phyloP scores from a whole-genome alignment of 106 monocot genomes.

The Vanilla planifolia region DNA sequence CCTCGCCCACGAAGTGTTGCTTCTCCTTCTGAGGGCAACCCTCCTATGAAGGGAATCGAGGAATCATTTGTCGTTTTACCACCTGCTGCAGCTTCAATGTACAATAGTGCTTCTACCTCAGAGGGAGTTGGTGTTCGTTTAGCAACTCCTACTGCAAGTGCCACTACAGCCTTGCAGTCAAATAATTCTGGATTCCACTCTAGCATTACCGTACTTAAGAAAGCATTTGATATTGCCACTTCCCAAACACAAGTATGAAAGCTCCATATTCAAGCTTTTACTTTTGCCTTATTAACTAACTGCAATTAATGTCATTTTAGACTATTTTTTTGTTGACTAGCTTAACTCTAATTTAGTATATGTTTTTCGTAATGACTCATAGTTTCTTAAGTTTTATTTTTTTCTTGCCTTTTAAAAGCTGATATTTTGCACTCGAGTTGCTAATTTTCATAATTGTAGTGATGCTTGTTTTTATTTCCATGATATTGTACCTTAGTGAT shows the following conservation, averaged over 20 bases:
- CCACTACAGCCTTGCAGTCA: conserved; percentile 23
- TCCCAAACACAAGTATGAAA: conserved; percentile 71
- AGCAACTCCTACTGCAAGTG: conserved; percentile 18
- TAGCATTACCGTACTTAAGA: conserved; percentile 60
- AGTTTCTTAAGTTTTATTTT: too few relatives aligned
- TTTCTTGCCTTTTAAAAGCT: background rate
- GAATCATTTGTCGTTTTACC: conserved; percentile 83
- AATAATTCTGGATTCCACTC: conserved; percentile 63
- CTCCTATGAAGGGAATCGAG: conserved; percentile 51
- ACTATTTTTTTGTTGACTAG: too few relatives aligned
- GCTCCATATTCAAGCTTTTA: background rate
- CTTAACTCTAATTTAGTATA: too few relatives aligned
- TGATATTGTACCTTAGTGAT: too few relatives aligned
- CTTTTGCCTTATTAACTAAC: background rate
- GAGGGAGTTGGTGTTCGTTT: conserved; percentile 33
- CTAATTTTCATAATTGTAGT: background rate
- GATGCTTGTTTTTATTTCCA: background rate
- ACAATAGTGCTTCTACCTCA: conserved; percentile 39
- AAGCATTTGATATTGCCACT: conserved; percentile 88
- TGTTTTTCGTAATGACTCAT: too few relatives aligned
- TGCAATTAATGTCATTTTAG: too few relatives aligned
- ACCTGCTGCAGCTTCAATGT: conserved; percentile 84
- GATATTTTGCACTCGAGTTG: background rate
- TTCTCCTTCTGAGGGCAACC: conserved; percentile 16
- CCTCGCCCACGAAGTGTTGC: conserved; percentile 46